Evolutionary conservation across 1,284 basidiomycete species (phyloP).

Genomic region (Trichosporon coremiiforme): DNA sequence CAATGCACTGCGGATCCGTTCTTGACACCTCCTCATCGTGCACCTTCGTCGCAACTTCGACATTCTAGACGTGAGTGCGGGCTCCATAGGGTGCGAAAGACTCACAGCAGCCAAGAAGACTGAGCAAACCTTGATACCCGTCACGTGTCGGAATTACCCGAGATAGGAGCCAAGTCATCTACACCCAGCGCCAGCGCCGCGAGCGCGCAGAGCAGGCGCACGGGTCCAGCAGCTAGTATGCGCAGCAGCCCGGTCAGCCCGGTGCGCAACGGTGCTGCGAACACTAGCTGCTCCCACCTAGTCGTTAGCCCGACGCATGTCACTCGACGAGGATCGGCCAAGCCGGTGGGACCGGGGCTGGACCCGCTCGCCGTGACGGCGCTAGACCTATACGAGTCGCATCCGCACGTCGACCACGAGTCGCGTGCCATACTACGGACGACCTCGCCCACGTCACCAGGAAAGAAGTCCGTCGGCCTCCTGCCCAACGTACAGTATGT

Average conservation of each 20-base stretch:
- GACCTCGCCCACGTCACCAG: neutral
- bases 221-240: neutral
- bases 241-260: no score
- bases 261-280: neutral
- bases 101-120: neutral
- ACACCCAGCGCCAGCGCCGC: neutral
- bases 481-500: conserved; percentile 8
- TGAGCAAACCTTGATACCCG: neutral
- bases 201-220: neutral
- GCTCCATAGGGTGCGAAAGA: neutral
- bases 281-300: neutral
- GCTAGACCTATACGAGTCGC: neutral
- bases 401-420: neutral
- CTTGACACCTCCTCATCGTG: neutral
- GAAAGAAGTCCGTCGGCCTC: neutral
- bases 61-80: neutral
- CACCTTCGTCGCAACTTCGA: neutral
- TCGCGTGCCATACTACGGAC: neutral
- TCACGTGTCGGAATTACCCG: conserved; percentile 5
- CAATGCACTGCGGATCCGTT: neutral
- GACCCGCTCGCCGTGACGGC: neutral
- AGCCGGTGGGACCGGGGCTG: neutral
- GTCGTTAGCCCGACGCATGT: neutral
- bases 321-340: neutral
- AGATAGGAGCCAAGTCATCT: neutral